Evolutionary conservation across 768 basidiomycete genomes (phyloP).

Genomic region (Leccinum ochraceum): DNA sequence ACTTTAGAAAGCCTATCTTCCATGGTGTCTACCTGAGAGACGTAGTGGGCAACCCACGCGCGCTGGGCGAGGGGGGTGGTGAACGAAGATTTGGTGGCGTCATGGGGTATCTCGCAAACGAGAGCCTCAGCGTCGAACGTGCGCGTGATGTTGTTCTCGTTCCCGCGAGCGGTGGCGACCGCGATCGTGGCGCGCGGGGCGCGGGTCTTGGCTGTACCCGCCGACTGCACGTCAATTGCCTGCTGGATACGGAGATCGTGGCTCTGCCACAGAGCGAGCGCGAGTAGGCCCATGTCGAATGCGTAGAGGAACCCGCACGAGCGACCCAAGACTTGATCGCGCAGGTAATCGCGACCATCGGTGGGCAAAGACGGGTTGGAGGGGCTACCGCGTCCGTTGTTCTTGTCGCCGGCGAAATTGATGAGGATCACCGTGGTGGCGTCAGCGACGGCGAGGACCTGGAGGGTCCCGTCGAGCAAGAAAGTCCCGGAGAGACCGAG

Average conservation of each 20-base stretch:
- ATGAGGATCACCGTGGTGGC: conserved; percentile 28
- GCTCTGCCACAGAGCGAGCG: conserved; percentile 32
- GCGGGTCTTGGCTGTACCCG: conserved; percentile 14
- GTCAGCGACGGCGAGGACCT: conserved; percentile 31
- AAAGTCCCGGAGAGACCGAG: conserved; percentile 33
- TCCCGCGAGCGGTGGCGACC: conserved; percentile 12
- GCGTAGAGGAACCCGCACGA: conserved; percentile 30
- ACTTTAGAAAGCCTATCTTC: conserved; percentile 24
- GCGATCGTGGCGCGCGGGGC: conserved; percentile 21
- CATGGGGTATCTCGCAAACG: conserved; percentile 4
- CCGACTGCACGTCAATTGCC: conserved; percentile 33
- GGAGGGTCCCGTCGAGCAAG: conserved; percentile 18
- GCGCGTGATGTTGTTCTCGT: conserved; percentile 17
- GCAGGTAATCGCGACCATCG: conserved; percentile 29
- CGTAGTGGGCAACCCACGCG: conserved; percentile 35
- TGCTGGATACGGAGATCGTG: conserved; percentile 36
- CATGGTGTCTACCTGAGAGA: conserved; percentile 26
- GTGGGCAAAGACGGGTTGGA: conserved; percentile 18
- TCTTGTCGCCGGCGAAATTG: conserved; percentile 31
- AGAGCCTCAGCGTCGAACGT: conserved; percentile 6
- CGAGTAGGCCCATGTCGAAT: conserved; percentile 33
- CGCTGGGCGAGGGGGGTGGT: conserved; percentile 28
- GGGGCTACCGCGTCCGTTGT: conserved; percentile 35
- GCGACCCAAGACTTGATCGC: conserved; percentile 32
- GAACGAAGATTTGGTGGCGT: neutral